These are phyloP conservation scores for Xylaria scruposa DNA, from an alignment of 495 filamentous ascomycete species.

Conservation along the genomic window DNA sequence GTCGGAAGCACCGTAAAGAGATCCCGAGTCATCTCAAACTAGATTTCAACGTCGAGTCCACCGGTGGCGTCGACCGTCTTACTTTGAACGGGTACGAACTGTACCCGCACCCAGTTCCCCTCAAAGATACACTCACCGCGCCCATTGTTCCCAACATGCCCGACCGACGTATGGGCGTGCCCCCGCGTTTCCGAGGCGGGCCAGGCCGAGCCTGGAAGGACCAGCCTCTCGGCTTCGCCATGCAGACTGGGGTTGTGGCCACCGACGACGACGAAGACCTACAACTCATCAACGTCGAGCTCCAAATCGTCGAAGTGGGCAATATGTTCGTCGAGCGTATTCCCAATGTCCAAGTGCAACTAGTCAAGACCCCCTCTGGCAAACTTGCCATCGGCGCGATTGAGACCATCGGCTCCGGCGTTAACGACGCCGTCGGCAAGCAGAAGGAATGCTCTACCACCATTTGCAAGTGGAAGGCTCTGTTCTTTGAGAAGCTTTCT, in stretches of 20 bases:
- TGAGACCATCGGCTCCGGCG: constrained; percentile 34
- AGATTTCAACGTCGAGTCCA: constrained; percentile 45
- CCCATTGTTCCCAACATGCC: constrained; percentile 30
- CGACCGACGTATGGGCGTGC: constrained; percentile 29
- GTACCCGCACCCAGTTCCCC: constrained; percentile 46
- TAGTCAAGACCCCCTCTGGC: constrained; percentile 52
- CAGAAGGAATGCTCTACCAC: constrained; percentile 51
- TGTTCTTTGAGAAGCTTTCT: constrained; percentile 48
- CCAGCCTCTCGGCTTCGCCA: constrained; percentile 48
- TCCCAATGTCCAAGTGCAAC: constrained; percentile 50
- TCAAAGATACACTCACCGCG: constrained; percentile 39
- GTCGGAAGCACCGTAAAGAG: constrained; percentile 34
- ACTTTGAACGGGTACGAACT: constrained; percentile 54
- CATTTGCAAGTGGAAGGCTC: constrained; percentile 55
- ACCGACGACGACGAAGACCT: constrained; percentile 43
- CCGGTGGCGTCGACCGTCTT: constrained; percentile 42
- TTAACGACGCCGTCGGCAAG: constrained; percentile 33
- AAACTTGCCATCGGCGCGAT: constrained; percentile 51
- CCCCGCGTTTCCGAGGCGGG: constrained; percentile 28
- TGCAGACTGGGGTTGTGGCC: constrained; percentile 37
- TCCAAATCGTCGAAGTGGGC: constrained; percentile 60
- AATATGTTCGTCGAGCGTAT: constrained; percentile 51
- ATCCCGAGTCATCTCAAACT: constrained; percentile 50
- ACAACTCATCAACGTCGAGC: constrained; percentile 51
- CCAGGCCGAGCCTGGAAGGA: constrained; percentile 25